Conservation (phyloP, 1,284 basidiomycete species). For the Spongispora temasekensis region DNA sequence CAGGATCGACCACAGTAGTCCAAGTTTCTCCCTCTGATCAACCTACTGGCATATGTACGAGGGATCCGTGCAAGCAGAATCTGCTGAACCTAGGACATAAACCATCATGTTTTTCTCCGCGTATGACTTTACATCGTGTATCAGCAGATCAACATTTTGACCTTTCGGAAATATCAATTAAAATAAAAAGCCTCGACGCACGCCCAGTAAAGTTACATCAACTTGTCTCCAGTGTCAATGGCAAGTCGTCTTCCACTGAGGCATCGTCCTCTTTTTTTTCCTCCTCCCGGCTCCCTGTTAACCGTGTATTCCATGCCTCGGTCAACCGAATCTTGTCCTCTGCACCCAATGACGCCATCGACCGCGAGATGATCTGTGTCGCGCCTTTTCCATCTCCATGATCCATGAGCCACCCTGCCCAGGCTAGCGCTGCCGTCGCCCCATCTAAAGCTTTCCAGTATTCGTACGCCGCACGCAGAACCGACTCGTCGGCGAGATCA, state of each 20-base stretch:
- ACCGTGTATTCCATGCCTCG: slow-evolving; percentile 29
- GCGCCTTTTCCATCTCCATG: slow-evolving; percentile 42
- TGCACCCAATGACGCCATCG: slow-evolving; percentile 25
- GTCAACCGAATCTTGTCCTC: slow-evolving; percentile 30
- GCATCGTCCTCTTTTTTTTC: slow-evolving; percentile 26
- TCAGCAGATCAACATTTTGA: too few relatives aligned
- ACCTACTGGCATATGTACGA: too few relatives aligned
- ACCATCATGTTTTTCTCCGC: too few relatives aligned
- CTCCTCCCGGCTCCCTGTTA: slow-evolving; percentile 28
- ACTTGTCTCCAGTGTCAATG: slow-evolving; percentile 16
- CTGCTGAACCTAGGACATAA: too few relatives aligned
- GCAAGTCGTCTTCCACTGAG: slow-evolving; percentile 18
- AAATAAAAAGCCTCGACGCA: too few relatives aligned
- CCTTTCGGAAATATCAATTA: too few relatives aligned
- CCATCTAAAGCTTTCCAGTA: slow-evolving; percentile 44
- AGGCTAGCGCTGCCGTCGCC: slow-evolving; percentile 43
- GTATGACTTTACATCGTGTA: too few relatives aligned
- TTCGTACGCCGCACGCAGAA: slow-evolving; percentile 43
- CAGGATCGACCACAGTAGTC: too few relatives aligned
- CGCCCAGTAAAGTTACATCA: too few relatives aligned
- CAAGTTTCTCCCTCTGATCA: too few relatives aligned
- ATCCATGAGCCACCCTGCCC: slow-evolving; percentile 48
- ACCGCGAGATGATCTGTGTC: slow-evolving; percentile 35
- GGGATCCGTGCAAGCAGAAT: too few relatives aligned
- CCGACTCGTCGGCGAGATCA: slow-evolving; percentile 25